phyloP scores from a whole-genome alignment of 1,284 basidiomycete species.

The Malassezia brasiliensis region DNA sequence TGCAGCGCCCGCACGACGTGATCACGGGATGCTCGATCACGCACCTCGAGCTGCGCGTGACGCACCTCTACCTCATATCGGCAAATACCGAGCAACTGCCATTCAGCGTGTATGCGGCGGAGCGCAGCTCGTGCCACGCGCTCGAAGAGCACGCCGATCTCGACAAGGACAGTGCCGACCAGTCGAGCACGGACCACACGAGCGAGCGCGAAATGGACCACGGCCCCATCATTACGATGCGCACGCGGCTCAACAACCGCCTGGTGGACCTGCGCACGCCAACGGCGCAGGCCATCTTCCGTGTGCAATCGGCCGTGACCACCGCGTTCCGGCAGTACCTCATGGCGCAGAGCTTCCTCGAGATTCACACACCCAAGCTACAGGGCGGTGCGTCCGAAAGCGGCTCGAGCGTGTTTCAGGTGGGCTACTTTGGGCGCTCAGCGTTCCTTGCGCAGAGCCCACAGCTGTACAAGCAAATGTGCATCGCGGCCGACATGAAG shows the following conservation, averaged over 20 bases:
- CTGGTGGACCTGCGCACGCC: constrained; percentile 42
- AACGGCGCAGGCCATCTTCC: constrained; percentile 38
- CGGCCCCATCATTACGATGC: constrained; percentile 27
- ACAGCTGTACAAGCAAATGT: constrained; percentile 46
- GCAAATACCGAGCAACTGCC: constrained; percentile 29
- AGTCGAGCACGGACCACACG: constrained; percentile 1
- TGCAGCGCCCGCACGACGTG: constrained; percentile 31
- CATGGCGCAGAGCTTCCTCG: constrained; percentile 29
- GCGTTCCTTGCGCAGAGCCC: constrained; percentile 42
- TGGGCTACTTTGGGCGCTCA: constrained; percentile 42
- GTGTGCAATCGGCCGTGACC: constrained; percentile 37
- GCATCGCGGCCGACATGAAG: constrained; percentile 38
- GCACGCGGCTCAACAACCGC: constrained; percentile 38
- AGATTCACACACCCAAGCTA: constrained; percentile 45
- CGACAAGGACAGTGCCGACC: constrained; percentile 1
- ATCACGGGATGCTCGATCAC: constrained; percentile 32
- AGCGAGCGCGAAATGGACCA: constrained; percentile 12
- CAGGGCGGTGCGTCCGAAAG: constrained; percentile 42
- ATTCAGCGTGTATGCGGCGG: constrained; percentile 42
- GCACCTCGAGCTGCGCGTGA: constrained; percentile 35
- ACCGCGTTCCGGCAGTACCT: constrained; percentile 36
- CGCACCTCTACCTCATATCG: constrained; percentile 31
- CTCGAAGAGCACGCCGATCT: constrained; percentile 21
- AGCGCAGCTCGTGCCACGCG: constrained; percentile 25
- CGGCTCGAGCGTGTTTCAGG: constrained; percentile 38